Evolutionary conservation across 192 early-diverging fungal species (phyloP).

Genomic region (Martensiomyces pterosporus): DNA sequence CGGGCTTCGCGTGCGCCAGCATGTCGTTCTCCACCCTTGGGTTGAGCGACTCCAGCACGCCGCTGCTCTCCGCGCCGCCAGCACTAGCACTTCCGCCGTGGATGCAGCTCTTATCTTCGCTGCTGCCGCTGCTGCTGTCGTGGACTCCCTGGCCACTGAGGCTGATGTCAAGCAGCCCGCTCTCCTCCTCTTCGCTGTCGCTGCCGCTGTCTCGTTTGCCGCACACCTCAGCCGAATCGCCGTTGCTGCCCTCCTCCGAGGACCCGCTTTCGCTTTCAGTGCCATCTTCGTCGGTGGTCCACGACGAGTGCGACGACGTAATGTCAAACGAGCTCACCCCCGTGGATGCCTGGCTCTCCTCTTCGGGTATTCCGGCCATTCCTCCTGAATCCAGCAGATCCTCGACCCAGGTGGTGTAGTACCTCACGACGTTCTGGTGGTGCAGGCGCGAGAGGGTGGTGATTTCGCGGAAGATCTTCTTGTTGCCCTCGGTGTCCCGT

Average conservation of each 20-base stretch:
- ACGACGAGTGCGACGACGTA: constrained; percentile 21
- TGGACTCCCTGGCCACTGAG: constrained; percentile 6
- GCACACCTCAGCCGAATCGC: no score
- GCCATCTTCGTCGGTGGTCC: constrained; percentile 31
- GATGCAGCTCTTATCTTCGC: not conserved
- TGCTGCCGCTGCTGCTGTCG: not conserved
- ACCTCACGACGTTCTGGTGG: constrained; percentile 84
- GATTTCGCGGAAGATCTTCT: constrained; percentile 88
- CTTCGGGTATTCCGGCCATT: constrained; percentile 46
- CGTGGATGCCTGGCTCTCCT: constrained; percentile 36
- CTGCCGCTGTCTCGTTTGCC: no score
- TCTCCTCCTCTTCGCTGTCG: not conserved
- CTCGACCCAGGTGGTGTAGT: constrained; percentile 91
- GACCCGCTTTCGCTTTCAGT: not conserved
- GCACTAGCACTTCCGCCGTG: constrained; percentile 2
- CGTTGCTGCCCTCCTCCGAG: not conserved
- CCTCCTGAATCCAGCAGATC: constrained; percentile 39
- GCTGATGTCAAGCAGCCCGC: not conserved
- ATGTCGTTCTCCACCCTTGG: constrained; percentile 14
- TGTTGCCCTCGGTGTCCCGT: constrained; percentile 67
- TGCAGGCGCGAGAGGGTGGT: constrained; percentile 85
- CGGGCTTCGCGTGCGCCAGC: constrained; percentile 9
- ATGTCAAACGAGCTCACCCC: constrained; percentile 2
- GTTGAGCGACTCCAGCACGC: constrained; percentile 10
- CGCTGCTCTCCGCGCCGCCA: constrained; percentile 1